Conservation (phyloP, 108 stramenopile genomes). For the Cyclotella baltica region DNA sequence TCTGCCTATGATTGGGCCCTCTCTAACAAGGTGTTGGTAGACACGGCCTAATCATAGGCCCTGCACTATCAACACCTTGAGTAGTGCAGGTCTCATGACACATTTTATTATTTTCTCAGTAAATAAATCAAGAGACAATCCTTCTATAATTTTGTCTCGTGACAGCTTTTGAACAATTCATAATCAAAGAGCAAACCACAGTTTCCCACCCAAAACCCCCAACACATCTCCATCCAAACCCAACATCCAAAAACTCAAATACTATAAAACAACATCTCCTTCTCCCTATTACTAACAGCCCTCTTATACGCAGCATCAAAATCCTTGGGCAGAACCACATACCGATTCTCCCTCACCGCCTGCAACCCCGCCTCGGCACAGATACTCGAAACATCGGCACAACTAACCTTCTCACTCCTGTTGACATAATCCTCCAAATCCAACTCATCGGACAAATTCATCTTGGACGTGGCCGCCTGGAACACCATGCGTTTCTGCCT, state of each 20-base stretch:
- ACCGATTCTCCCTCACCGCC: conserved; percentile 98
- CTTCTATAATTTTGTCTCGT: too few species aligned
- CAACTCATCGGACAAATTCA: conserved; percentile 97
- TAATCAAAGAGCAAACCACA: too few species aligned
- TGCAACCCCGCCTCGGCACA: conserved; percentile 98
- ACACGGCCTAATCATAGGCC: too few species aligned
- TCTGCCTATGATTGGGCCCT: too few species aligned
- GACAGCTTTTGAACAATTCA: too few species aligned
- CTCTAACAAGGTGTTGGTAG: too few species aligned
- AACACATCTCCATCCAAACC: background rate
- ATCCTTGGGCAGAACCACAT: conserved; percentile 98
- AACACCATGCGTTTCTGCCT: conserved; percentile 99
- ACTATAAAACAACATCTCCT: conserved; percentile 96
- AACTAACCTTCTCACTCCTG: conserved; percentile 96
- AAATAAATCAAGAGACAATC: too few species aligned
- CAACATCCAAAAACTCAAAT: conserved; percentile 41
- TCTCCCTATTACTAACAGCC: conserved; percentile 96
- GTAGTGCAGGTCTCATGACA: too few species aligned
- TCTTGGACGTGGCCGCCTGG: conserved; percentile 97
- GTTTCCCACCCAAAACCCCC: background rate
- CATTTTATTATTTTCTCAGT: too few species aligned
- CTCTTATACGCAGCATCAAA: conserved; percentile 99
- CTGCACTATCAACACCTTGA: too few species aligned
- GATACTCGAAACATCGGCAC: conserved; percentile 96
- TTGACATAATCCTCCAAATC: conserved; percentile 99